A percentile compares a stretch with the other conserved stretches of the same genome.
phyloP scores from a whole-genome alignment of 768 basidiomycete genomes.

The Auriscalpium microsporum region DNA sequence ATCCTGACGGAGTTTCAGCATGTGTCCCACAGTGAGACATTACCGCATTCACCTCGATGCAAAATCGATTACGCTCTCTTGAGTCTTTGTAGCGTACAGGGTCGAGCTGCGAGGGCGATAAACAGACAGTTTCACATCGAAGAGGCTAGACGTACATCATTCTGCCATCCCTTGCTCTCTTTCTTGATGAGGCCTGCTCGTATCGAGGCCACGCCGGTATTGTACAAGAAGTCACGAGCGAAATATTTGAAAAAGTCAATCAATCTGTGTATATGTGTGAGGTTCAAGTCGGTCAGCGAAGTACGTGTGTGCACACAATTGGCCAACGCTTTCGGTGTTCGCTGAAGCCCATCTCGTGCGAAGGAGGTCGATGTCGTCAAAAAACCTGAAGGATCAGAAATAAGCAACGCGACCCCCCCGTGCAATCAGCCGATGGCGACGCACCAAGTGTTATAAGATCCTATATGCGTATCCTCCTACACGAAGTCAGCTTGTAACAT shows the following conservation, averaged over 20 bases:
- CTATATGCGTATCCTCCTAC: constrained; percentile 74
- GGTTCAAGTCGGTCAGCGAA: constrained; percentile 1
- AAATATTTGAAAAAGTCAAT: constrained; percentile 98
- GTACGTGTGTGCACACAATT: constrained; percentile 51
- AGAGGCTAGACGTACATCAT: constrained; percentile 35
- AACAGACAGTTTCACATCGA: background rate
- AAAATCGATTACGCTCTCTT: constrained; percentile 88
- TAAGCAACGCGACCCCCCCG: background rate
- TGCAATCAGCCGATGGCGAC: background rate
- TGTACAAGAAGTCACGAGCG: constrained; percentile 88
- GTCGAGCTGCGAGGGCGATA: constrained; percentile 10
- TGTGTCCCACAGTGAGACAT: background rate
- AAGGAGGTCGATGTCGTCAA: constrained; percentile 92
- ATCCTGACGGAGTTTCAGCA: constrained; percentile 45
- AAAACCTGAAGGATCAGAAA: constrained; percentile 54
- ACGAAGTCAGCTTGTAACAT: constrained; percentile 10
- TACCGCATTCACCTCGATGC: constrained; percentile 66
- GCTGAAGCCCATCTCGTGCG: constrained; percentile 91
- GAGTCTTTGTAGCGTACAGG: constrained; percentile 49
- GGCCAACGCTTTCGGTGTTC: constrained; percentile 87
- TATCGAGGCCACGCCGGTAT: constrained; percentile 86
- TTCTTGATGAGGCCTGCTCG: constrained; percentile 84
- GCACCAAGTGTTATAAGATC: constrained; percentile 73
- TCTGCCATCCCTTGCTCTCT: constrained; percentile 90
- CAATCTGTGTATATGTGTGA: constrained; percentile 43